Conservation (phyloP, 345 rosid species). For the Bruguiera gymnorhiza region DNA sequence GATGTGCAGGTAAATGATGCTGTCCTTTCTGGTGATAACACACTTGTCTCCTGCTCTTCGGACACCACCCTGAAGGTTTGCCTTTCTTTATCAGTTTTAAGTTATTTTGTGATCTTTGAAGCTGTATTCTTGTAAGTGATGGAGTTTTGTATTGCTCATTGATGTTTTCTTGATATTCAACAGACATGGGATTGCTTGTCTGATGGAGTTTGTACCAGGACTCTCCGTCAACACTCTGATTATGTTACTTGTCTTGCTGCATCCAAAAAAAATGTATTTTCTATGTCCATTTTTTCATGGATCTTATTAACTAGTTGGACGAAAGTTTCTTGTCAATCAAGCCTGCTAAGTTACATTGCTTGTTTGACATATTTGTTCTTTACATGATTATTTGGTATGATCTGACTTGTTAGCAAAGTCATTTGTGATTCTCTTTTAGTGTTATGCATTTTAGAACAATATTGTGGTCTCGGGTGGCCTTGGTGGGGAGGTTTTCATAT, state of each 20-base stretch:
- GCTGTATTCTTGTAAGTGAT: constrained; percentile 16
- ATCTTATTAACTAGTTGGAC: constrained; percentile 28
- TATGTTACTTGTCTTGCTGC: constrained; percentile 93
- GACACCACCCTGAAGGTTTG: constrained; percentile 94
- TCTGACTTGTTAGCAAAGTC: constrained; percentile 22
- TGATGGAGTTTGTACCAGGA: constrained; percentile 76
- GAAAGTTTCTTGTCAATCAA: constrained; percentile 25
- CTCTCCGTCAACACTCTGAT: constrained; percentile 93
- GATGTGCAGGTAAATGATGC: constrained; percentile 82
- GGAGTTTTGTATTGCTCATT: constrained; percentile 6
- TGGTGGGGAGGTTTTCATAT: constrained; percentile 98
- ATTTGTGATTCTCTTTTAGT: constrained; percentile 67
- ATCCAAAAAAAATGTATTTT: constrained; percentile 87
- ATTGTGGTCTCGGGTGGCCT: constrained; percentile 99
- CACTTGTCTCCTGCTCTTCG: constrained; percentile 94
- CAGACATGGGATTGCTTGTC: constrained; percentile 92
- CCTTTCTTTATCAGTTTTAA: constrained; percentile 3
- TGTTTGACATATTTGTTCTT: constrained; percentile 6
- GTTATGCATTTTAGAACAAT: constrained; percentile 75
- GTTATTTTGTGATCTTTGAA: constrained; percentile 3
- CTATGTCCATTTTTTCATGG: constrained; percentile 25
- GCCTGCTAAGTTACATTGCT: constrained; percentile 13
- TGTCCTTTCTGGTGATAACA: constrained; percentile 67
- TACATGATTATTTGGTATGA: constrained; percentile 1
- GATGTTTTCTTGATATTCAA: constrained; percentile 15